These are phyloP conservation scores for Metschnikowia colocasiae DNA, from an alignment of 805 yeast genomes.

Conservation along the genomic window DNA sequence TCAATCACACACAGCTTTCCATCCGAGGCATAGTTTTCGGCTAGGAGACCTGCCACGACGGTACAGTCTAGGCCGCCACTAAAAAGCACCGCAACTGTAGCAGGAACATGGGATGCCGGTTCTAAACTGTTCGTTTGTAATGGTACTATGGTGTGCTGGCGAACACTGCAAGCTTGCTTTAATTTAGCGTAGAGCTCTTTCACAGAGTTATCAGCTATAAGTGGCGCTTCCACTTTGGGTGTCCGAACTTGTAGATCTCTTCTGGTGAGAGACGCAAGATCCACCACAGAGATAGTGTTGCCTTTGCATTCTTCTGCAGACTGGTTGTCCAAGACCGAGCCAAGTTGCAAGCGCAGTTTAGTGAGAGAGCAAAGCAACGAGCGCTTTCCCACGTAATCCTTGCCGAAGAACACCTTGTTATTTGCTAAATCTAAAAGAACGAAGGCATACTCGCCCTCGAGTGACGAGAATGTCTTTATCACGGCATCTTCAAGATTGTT, in stretches of 20 bases:
- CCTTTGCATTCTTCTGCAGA: slow-evolving; percentile 53
- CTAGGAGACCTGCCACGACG: slow-evolving; percentile 57
- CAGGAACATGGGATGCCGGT: slow-evolving; percentile 18
- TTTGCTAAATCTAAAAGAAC: slow-evolving; percentile 43
- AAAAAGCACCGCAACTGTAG: slow-evolving; percentile 55
- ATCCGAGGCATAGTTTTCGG: slow-evolving; percentile 11
- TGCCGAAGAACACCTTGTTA: slow-evolving; percentile 62
- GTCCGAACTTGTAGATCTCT: neutral
- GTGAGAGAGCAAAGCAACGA: slow-evolving; percentile 52
- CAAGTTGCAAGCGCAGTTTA: slow-evolving; percentile 38
- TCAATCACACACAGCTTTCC: slow-evolving; percentile 44
- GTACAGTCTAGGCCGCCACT: slow-evolving; percentile 98
- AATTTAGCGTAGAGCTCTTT: slow-evolving; percentile 24
- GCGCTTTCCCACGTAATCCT: slow-evolving; percentile 80
- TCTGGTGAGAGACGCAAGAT: slow-evolving; percentile 18
- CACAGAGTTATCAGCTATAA: neutral
- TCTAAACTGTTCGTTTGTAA: neutral
- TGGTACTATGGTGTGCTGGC: slow-evolving; percentile 53
- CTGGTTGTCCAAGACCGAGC: slow-evolving; percentile 24
- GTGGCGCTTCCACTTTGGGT: neutral
- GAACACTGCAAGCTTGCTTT: slow-evolving; percentile 37
- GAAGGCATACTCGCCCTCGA: slow-evolving; percentile 85
- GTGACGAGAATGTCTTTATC: slow-evolving; percentile 33
- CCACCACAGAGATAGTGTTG: slow-evolving; percentile 47
- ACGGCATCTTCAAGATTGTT: slow-evolving; percentile 30